Conservation (phyloP, 2,329 filamentous ascomycete species). For the Penicillium sp. region DNA sequence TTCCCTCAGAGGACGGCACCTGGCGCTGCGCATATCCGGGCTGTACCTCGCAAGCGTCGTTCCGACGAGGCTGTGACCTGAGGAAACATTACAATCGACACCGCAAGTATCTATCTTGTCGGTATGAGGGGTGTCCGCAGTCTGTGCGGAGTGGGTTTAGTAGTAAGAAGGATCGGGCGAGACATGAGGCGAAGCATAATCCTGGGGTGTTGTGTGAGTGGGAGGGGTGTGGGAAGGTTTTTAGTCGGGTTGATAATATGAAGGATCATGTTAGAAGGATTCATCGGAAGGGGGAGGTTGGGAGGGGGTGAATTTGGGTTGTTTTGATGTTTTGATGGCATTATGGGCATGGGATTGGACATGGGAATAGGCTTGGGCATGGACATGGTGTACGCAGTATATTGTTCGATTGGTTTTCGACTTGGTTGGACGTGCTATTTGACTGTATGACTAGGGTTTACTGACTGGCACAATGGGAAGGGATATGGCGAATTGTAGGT, state of each 20-base stretch:
- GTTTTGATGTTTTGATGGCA: background rate
- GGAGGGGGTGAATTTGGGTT: background rate
- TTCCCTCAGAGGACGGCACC: constrained; percentile 35
- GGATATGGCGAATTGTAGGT: background rate
- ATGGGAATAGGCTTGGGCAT: no score
- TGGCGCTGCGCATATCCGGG: constrained; percentile 59
- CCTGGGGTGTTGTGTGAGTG: constrained; percentile 58
- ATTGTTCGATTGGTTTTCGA: no score
- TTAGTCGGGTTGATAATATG: constrained; percentile 62
- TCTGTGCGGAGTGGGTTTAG: constrained; percentile 56
- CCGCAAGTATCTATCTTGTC: constrained; percentile 59
- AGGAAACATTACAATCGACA: constrained; percentile 62
- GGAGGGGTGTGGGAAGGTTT: constrained; percentile 55
- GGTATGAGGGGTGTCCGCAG: constrained; percentile 56
- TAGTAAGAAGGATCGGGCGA: constrained; percentile 59
- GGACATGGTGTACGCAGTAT: no score
- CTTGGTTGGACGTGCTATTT: background rate
- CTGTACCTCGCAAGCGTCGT: constrained; percentile 57
- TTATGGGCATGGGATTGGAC: background rate
- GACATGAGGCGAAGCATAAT: constrained; percentile 62
- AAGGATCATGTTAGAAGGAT: constrained; percentile 48
- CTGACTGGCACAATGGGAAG: background rate
- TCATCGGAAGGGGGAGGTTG: constrained; percentile 29
- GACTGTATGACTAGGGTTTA: constrained; percentile 2
- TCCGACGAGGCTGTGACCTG: constrained; percentile 58